Base-by-base conservation (phyloP, 2,329 filamentous ascomycete genomes). In the Alternaria sp. region DNA sequence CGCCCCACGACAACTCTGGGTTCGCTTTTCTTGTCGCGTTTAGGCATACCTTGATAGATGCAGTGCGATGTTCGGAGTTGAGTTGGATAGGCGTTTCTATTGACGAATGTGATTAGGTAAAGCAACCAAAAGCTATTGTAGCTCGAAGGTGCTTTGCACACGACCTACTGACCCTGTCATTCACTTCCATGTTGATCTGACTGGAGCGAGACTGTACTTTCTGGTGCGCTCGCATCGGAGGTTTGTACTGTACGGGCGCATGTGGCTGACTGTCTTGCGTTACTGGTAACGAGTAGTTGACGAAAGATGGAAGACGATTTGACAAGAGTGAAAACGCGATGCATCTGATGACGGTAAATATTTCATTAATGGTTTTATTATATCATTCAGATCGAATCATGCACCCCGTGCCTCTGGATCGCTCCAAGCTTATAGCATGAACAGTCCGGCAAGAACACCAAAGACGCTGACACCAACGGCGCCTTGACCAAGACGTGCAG, bases 351-450 rank as follows among this genome's bases (percentile, higher is more conserved):
- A 15, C 1, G 6, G 28, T 51, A 10, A 7, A 44, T 55, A 11
- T 55, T 55, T 55, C 8, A 44, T 55, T 26, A 33, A 30, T 56
- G 11, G 28, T 11, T 58, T 30, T 37, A 30, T 14, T 25, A 25
- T 37, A 50, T 50, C 15, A 15, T 50, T 15, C 8, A n/a, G 44
- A 5, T 30, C 21, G 11, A 12, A 51, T 50, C 51, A 20, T 21
- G 6, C 14, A 3, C 30, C 3, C 21, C 37, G 20, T 20, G n/a
- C n/a, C 12, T 43, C 15, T 46, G 28, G 25, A 45, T 55, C 8
- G 45, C 6, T 20, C 18, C 14, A 15, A n/a, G 20, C 44, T 58
- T 56, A 73, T 8, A 74, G 45, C 61, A 72, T 55, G 2, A 69
- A 44, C 2, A 71, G 21, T 5, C 61, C 61, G 14, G 65, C 65